Base-by-base conservation (phyloP, 805 yeast genomes). In the Cyberlindnera veronae region DNA sequence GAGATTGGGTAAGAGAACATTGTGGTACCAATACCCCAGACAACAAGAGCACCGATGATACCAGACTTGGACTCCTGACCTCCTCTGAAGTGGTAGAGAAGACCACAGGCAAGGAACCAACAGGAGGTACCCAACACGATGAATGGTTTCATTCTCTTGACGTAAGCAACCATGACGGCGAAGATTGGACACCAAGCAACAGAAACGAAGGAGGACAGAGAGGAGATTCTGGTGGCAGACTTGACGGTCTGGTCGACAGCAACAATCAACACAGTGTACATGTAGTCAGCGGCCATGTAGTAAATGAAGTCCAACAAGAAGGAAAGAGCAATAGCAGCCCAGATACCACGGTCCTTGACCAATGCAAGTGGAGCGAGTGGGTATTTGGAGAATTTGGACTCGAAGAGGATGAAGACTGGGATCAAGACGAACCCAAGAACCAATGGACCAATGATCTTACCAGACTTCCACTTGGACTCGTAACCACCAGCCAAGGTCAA, bases 401-500 rank as follows among this genome's bases (percentile, higher is more conserved):
- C 93, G 80, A 84, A 83, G 16, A 60, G n/a, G 13, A 71, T 53
- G 42, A 81, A 76, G 13, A 71, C 57, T 6, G 88, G 86, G 38
- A 83, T 57, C 21, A 79, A 59, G 16, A 69, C 72, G 49, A 77
- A 69, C 3, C 95, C 93, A 41, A 85, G 55, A 16, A 81, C 84
- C 36, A 84, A 62, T 3, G 90, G 88, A 6, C 72, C 91, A 50
- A 85, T 77, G 49, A 81, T 69, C 32, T 75, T 66, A 14, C 77
- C 86, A 42, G 68, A 64, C 38, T 64, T 54, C 95, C 95, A 85
- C 38, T 69, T 66, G 3, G 64, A 48, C 1, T 54, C 33, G 28
- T 62, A 55, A 46, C 89, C 89, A 48, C 87, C 90, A 12, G 90
- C 90, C 23, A 85, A 61, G 12, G 93, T 84, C 49, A 85, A 69